Conservation (phyloP, 1,139 yeast species). For the Starmera stellimalicola region DNA sequence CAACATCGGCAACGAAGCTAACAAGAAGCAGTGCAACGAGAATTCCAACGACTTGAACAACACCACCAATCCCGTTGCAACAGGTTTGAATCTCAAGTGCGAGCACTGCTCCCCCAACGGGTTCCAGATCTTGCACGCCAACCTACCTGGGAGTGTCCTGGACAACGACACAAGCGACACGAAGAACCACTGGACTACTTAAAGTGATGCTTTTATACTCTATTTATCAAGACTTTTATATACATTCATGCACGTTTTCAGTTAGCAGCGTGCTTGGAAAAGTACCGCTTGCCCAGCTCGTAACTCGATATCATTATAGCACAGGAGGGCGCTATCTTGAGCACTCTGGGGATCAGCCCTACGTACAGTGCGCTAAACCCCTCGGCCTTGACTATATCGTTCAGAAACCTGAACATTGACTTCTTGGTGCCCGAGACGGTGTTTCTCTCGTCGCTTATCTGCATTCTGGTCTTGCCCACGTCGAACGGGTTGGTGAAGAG, state of each 20-base stretch:
- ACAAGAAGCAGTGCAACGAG: not conserved
- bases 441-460: slow-evolving; percentile 31
- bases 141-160: too few relatives aligned
- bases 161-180: too few relatives aligned
- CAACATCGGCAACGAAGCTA: not conserved
- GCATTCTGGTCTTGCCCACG: slow-evolving; percentile 92
- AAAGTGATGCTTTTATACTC: too few relatives aligned
- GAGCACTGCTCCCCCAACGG: not conserved
- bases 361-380: slow-evolving; percentile 74
- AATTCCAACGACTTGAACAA: not conserved
- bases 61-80: not conserved
- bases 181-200: too few relatives aligned
- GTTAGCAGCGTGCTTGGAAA: slow-evolving; percentile 22
- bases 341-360: slow-evolving; percentile 76
- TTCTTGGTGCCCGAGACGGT: slow-evolving; percentile 14
- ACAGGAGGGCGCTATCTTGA: slow-evolving; percentile 94
- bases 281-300: slow-evolving; percentile 73
- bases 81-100: not conserved
- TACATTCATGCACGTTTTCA: not conserved
- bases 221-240: too few relatives aligned
- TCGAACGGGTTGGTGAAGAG: slow-evolving; percentile 88
- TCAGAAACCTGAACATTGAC: slow-evolving; percentile 60
- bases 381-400: slow-evolving; percentile 54
- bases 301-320: slow-evolving; percentile 97
- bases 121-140: too few relatives aligned